phyloP scores from a whole-genome alignment of 441 rosid genomes.

The Eruca vesicaria region DNA sequence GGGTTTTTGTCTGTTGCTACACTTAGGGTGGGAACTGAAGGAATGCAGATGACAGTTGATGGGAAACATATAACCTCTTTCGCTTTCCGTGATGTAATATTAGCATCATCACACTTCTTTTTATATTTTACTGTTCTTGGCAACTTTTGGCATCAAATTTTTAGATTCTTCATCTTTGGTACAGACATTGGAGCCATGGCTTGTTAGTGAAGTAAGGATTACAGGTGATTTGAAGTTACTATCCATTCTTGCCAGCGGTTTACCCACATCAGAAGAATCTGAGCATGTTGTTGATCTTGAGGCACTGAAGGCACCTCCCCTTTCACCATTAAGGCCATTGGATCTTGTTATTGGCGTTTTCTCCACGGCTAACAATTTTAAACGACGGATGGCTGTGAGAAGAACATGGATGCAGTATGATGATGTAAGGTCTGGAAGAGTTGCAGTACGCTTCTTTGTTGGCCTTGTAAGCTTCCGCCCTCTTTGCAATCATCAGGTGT shows the following conservation, averaged over 20 bases:
- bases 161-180: not conserved
- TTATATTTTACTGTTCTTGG: conserved; percentile 8
- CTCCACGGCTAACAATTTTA: conserved; percentile 93
- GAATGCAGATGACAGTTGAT: conserved; percentile 73
- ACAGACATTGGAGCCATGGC: conserved; percentile 83
- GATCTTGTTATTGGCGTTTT: conserved; percentile 92
- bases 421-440: conserved; percentile 71
- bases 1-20: conserved; percentile 67
- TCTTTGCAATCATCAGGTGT: not conserved
- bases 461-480: conserved; percentile 76
- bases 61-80: conserved; percentile 76
- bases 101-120: conserved; percentile 22
- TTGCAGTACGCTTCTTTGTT: conserved; percentile 93
- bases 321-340: conserved; percentile 48
- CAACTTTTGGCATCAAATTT: not conserved
- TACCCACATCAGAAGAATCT: conserved; percentile 69
- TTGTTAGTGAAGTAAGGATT: conserved; percentile 60
- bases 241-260: conserved; percentile 66
- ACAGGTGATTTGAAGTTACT: conserved; percentile 55
- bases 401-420: conserved; percentile 98
- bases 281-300: conserved; percentile 67
- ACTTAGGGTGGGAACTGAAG: conserved; percentile 66
- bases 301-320: conserved; percentile 60
- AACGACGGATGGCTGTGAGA: conserved; percentile 92
- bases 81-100: conserved; percentile 67